A percentile compares a stretch with the other conserved stretches of the same genome.
phyloP scores from a whole-genome alignment of 164 flowering plant species.

The Cinnamomum micranthum region DNA sequence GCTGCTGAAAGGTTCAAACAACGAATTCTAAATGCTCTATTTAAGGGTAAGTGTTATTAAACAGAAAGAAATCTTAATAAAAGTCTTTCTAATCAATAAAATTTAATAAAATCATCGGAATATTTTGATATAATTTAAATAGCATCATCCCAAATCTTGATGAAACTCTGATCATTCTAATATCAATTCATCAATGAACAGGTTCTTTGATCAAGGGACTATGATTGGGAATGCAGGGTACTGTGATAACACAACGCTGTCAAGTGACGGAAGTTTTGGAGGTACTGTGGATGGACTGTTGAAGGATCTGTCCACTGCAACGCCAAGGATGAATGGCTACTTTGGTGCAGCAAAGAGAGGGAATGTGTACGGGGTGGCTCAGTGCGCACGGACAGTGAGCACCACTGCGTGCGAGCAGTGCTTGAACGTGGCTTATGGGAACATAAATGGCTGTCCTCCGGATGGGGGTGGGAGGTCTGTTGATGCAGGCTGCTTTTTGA shows the following conservation, averaged over 20 bases:
- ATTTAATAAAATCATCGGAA: too few relatives aligned
- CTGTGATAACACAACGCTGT: conserved; percentile 34
- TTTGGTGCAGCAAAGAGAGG: conserved; percentile 32
- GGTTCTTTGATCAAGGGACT: conserved; percentile 39
- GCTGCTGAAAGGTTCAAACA: too few relatives aligned
- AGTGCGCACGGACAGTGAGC: conserved; percentile 37
- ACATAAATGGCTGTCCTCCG: conserved; percentile 35
- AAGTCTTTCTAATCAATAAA: too few relatives aligned
- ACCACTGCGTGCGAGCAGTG: conserved; percentile 41
- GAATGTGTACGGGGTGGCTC: conserved; percentile 41
- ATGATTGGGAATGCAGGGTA: conserved; percentile 24
- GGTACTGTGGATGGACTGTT: conserved; percentile 16
- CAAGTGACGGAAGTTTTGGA: conserved; percentile 11
- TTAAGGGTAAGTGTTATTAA: too few relatives aligned
- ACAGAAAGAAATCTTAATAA: too few relatives aligned
- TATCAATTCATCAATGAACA: too few relatives aligned
- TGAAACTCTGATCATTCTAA: too few relatives aligned
- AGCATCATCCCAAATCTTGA: too few relatives aligned
- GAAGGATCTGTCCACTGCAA: conserved; percentile 30
- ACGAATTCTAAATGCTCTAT: too few relatives aligned
- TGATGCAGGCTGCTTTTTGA: conserved; percentile 52
- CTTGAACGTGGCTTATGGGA: conserved; percentile 33
- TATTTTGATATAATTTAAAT: too few relatives aligned
- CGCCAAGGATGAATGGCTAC: conserved; percentile 32
- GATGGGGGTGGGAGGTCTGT: conserved; percentile 37